A percentile compares a stretch with the other conserved stretches of the same genome.
These are phyloP conservation scores for Anisogramma anomala DNA, from an alignment of 2,329 filamentous ascomycete genomes.

Conservation along the genomic window DNA sequence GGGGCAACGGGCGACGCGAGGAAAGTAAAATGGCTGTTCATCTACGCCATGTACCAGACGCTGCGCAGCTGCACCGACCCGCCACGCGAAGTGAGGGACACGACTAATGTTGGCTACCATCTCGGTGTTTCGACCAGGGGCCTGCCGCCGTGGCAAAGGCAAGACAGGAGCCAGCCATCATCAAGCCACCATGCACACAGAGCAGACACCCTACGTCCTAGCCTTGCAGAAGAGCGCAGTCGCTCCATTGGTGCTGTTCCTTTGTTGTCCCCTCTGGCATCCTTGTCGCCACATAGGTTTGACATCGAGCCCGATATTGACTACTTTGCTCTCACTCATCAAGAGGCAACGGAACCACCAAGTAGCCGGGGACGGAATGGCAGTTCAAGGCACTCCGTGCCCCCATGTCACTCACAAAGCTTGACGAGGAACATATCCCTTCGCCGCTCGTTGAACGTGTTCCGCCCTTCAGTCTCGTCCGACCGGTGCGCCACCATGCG, in stretches of 20 bases:
- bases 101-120: conserved; percentile 45
- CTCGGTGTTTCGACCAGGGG: conserved; percentile 32
- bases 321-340: conserved; percentile 36
- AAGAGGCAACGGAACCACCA: conserved; percentile 13
- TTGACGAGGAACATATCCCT: conserved; percentile 22
- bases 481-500: not conserved
- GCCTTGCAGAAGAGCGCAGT: conserved; percentile 19
- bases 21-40: conserved; percentile 66
- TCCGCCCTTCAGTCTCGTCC: conserved; percentile 15
- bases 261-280: not conserved
- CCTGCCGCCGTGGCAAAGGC: conserved; percentile 35
- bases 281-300: not conserved
- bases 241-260: conserved; percentile 9
- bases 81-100: conserved; percentile 50
- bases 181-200: not conserved
- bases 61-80: conserved; percentile 51
- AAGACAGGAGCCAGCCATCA: not conserved
- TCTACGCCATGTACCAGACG: conserved; percentile 65
- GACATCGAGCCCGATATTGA: conserved; percentile 45
- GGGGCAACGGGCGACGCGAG: conserved; percentile 54
- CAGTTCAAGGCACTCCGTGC: not conserved
- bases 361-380: not conserved
- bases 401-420: conserved; percentile 13
- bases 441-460: conserved; percentile 25
- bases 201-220: conserved; percentile 16